Evolutionary conservation across 257 asterid species (phyloP).

Genomic region (Leonotis leonurus): DNA sequence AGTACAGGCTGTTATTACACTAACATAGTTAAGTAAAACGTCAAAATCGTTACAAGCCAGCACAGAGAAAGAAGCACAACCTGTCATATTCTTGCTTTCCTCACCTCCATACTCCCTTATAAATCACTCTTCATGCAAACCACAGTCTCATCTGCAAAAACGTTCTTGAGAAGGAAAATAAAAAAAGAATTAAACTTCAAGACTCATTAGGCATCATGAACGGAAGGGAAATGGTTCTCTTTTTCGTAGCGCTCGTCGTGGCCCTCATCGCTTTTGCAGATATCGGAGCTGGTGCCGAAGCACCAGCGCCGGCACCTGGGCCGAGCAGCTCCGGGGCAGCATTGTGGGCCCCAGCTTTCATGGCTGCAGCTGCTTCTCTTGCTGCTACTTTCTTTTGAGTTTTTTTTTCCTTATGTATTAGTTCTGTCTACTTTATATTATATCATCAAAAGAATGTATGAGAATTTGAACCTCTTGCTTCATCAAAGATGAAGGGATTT

Average conservation of each 20-base stretch:
- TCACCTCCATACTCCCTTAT: background rate
- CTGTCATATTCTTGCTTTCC: constrained; percentile 18
- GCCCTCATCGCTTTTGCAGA: background rate
- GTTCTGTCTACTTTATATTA: background rate
- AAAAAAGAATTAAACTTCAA: background rate
- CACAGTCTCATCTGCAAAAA: background rate
- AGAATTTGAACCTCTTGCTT: background rate
- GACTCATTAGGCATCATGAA: constrained; percentile 3
- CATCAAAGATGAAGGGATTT: background rate
- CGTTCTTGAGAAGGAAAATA: background rate
- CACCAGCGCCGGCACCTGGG: constrained; percentile 12
- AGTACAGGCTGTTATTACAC: constrained; percentile 9
- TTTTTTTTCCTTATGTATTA: background rate
- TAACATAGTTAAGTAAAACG: background rate
- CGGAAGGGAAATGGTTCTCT: background rate
- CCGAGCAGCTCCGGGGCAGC: constrained; percentile 18
- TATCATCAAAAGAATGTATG: background rate
- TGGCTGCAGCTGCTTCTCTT: constrained; percentile 7
- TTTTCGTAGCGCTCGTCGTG: background rate
- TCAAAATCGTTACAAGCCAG: background rate
- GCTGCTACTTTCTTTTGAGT: constrained; percentile 4
- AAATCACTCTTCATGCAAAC: background rate
- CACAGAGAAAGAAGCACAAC: background rate
- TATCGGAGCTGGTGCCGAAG: constrained; percentile 7
- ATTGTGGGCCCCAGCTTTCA: background rate